Percentiles rank a stretch among this genome's conserved stretches.
phyloP scores from a whole-genome alignment of 75 land plant genomes.

The Pinus taeda region DNA sequence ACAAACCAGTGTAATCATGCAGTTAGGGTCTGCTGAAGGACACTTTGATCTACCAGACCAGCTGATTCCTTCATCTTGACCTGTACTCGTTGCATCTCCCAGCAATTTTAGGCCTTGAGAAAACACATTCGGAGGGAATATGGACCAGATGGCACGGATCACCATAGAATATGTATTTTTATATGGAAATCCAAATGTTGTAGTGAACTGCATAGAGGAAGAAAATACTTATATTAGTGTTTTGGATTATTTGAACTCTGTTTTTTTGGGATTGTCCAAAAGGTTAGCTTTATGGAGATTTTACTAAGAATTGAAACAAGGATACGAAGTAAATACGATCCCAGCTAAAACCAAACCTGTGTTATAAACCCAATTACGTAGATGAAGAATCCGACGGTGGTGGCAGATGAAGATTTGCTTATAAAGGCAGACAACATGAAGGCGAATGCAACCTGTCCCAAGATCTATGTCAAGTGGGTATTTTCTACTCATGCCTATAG shows the following conservation, averaged over 20 bases:
- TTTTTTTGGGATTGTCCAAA: neutral
- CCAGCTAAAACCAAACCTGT: conserved; percentile 46
- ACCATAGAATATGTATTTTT: conserved; percentile 18
- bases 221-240: neutral
- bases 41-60: conserved; percentile 68
- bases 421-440: conserved; percentile 93
- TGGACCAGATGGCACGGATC: conserved; percentile 64
- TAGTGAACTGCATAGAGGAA: conserved; percentile 59
- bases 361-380: conserved; percentile 83
- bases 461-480: conserved; percentile 44
- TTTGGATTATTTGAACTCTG: too few species aligned
- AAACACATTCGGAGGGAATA: conserved; percentile 90
- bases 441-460: conserved; percentile 75
- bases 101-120: conserved; percentile 62
- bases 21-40: conserved; percentile 48
- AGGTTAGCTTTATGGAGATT: neutral
- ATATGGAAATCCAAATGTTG: conserved; percentile 82
- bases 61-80: conserved; percentile 59
- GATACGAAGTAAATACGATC: neutral
- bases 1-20: conserved; percentile 80
- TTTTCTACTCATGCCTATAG: neutral
- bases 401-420: conserved; percentile 85
- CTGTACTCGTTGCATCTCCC: conserved; percentile 66
- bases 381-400: conserved; percentile 72
- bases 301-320: neutral